These are phyloP conservation scores for Suillus paluster DNA, from an alignment of 768 basidiomycete species.

Conservation along the genomic window DNA sequence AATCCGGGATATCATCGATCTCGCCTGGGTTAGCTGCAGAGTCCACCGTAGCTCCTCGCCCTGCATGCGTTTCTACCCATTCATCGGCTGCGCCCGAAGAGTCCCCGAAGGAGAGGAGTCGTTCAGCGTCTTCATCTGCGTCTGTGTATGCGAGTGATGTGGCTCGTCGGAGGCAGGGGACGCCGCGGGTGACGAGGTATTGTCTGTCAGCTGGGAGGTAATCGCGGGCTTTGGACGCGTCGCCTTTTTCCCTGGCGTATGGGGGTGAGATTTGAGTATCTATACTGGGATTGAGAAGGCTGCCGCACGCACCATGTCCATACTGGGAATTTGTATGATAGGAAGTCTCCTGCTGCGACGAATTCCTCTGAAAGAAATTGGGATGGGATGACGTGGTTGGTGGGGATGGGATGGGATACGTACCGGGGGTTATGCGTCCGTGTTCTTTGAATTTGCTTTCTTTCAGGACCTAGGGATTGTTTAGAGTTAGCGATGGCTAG, in stretches of 20 bases:
- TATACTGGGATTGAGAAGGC: conserved; percentile 2
- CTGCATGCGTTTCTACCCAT: conserved; percentile 98
- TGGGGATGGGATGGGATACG: conserved; percentile 24
- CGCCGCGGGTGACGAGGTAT: conserved; percentile 93
- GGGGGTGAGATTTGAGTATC: conserved; percentile 9
- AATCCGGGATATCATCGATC: conserved; percentile 88
- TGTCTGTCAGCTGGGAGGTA: conserved; percentile 97
- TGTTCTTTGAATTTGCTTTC: conserved; percentile 99
- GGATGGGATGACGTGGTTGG: conserved; percentile 12
- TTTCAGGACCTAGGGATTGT: conserved; percentile 75
- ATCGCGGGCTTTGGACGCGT: conserved; percentile 82
- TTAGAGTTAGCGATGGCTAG: conserved; percentile 23
- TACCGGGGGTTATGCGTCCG: conserved; percentile 93
- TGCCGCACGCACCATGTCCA: conserved; percentile 83
- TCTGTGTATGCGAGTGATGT: conserved; percentile 93
- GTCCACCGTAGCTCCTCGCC: conserved; percentile 59
- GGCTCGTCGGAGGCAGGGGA: conserved; percentile 95
- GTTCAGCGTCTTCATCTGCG: conserved; percentile 95
- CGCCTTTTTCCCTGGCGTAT: conserved; percentile 86
- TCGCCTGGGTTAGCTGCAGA: conserved; percentile 60
- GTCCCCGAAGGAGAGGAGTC: conserved; percentile 83
- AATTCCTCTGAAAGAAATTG: conserved; percentile 78
- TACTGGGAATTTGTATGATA: conserved; percentile 97
- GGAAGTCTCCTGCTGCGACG: conserved; percentile 96
- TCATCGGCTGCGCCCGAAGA: conserved; percentile 73